These are phyloP conservation scores for Discostella stelligeroides DNA, from an alignment of 108 stramenopile genomes.

Conservation along the genomic window DNA sequence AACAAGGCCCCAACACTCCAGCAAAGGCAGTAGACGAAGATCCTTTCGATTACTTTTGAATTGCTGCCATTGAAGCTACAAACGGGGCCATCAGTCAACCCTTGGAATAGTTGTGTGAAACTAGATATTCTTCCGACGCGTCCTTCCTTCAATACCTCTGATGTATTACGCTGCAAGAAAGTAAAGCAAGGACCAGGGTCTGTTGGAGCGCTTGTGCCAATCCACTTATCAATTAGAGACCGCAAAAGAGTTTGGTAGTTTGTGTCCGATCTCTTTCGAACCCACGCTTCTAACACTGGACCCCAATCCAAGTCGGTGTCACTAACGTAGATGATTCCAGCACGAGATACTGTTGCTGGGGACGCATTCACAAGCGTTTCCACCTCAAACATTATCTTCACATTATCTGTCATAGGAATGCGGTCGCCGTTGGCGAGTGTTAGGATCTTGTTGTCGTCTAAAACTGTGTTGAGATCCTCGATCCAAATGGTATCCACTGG, in stretches of 20 bases:
- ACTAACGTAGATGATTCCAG: conserved; percentile 92
- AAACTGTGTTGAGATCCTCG: conserved; percentile 92
- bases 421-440: conserved; percentile 93
- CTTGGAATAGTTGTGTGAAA: conserved; percentile 76
- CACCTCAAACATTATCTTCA: conserved; percentile 88
- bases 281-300: conserved; percentile 86
- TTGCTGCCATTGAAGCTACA: conserved; percentile 37
- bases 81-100: conserved; percentile 60
- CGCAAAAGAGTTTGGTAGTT: conserved; percentile 62
- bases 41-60: conserved; percentile 56
- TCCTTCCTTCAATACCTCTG: conserved; percentile 77
- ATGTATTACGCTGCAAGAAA: conserved; percentile 69
- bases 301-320: conserved; percentile 90
- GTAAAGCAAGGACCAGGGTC: conserved; percentile 82
- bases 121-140: conserved; percentile 81
- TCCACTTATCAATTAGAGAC: conserved; percentile 71
- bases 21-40: conserved; percentile 83
- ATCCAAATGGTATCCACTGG: conserved; percentile 97
- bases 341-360: conserved; percentile 93
- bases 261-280: conserved; percentile 65
- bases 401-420: conserved; percentile 94
- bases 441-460: conserved; percentile 91
- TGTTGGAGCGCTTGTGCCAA: conserved; percentile 65
- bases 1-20: conserved; percentile 91
- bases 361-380: conserved; percentile 91